Evolutionary conservation across 2,329 filamentous ascomycete species (phyloP).

Genomic region (Fusarium sp.): DNA sequence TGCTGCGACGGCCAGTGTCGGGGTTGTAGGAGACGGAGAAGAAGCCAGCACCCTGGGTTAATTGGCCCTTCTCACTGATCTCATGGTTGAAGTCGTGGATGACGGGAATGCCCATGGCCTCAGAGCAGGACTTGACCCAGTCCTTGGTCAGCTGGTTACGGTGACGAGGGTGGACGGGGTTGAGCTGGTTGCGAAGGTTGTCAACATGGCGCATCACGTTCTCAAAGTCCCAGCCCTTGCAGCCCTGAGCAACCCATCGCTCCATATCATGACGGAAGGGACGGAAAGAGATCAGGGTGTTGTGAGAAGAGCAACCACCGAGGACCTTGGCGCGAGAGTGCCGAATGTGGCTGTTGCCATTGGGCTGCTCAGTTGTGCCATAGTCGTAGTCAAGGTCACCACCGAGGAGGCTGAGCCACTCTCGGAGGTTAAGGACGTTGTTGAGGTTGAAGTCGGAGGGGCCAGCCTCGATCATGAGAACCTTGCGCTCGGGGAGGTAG

Average conservation of each 20-base stretch:
- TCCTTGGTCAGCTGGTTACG: slow-evolving; percentile 92
- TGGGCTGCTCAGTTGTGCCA: slow-evolving; percentile 88
- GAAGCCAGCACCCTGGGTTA: slow-evolving; percentile 85
- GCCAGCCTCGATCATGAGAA: slow-evolving; percentile 88
- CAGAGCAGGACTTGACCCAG: slow-evolving; percentile 86
- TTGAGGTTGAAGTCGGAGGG: slow-evolving; percentile 92
- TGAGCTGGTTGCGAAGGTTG: slow-evolving; percentile 89
- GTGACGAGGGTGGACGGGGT: slow-evolving; percentile 87
- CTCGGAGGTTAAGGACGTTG: slow-evolving; percentile 84
- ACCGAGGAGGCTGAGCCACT: slow-evolving; percentile 87
- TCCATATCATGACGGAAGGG: slow-evolving; percentile 90
- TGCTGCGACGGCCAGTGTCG: slow-evolving; percentile 85
- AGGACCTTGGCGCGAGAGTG: slow-evolving; percentile 94
- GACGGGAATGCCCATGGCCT: slow-evolving; percentile 82
- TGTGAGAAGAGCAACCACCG: slow-evolving; percentile 92
- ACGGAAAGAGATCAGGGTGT: slow-evolving; percentile 92
- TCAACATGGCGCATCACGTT: slow-evolving; percentile 85
- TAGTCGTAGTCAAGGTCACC: slow-evolving; percentile 94
- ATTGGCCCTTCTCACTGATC: slow-evolving; percentile 77
- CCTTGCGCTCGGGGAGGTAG: slow-evolving; percentile 84
- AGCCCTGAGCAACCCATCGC: slow-evolving; percentile 85
- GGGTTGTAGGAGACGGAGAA: slow-evolving; percentile 94
- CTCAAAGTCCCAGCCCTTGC: slow-evolving; percentile 87
- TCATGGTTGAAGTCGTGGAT: slow-evolving; percentile 89
- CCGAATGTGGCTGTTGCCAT: slow-evolving; percentile 90